Base-by-base conservation (phyloP, 1,284 basidiomycete species). In the Heterobasidion occidentale region DNA sequence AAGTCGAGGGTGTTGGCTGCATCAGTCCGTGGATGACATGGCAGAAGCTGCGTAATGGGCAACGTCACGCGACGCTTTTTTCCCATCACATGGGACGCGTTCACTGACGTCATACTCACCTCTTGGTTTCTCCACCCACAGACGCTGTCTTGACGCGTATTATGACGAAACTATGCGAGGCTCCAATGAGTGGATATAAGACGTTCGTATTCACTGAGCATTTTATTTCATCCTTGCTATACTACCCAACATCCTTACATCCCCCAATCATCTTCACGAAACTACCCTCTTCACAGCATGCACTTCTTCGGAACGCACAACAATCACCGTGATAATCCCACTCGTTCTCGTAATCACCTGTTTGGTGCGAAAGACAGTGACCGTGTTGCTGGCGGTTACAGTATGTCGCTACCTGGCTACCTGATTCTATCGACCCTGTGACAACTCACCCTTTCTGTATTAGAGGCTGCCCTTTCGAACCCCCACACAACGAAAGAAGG, bases 391-490 rank as follows among this genome's bases (percentile, higher is more conserved):
- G 77, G 72, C 45, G 77, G 75, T 36, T 75, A 76, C 65, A 79
- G 78, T 78, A 63, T 63, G 46, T 46, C 27, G 27, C 27, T 34
- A 12, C 36, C 51, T 12, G 20, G 14, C 27, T 33, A 17, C 53
- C 45, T 12, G 7, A 36, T 49, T 54, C 45, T 36, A 47, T 45
- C 36, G 48, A 9, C 42, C 53, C 38, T 46, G 50, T 45, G 9
- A 4, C 9, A 53, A 7, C 27, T 56, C 15, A 20, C 15, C 27
- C 20, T 45, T 34, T 52, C 38, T 53, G 46, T 45, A 56, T 53
- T 62, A 79, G 77, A 74, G 66, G 75, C 76, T 45, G 75, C 79
- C 7, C 67, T 80, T 8, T 56, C 75, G 36, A 80, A 80, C 63
- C 78, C 79, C 2, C 76, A 77, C 55, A 79, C 77, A 9, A 77